Conservation (phyloP, 2,329 filamentous ascomycete species). For the Endocalyx cinctus region DNA sequence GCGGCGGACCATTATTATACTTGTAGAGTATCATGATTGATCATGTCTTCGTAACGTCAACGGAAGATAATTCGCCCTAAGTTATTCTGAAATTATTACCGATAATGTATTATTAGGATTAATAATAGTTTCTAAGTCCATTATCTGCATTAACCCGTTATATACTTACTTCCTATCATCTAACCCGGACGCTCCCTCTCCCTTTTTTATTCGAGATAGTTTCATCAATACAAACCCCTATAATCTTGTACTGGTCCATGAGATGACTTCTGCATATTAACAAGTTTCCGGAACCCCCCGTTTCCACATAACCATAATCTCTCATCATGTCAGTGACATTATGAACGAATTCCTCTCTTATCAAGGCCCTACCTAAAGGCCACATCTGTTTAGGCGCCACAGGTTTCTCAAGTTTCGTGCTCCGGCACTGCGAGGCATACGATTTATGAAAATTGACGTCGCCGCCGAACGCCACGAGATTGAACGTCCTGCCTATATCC, state of each 20-base stretch:
- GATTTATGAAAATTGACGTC: constrained; percentile 10
- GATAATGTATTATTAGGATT: too few relatives aligned
- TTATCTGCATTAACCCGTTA: too few relatives aligned
- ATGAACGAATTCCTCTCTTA: constrained; percentile 22
- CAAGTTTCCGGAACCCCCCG: constrained; percentile 8
- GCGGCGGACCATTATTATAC: too few relatives aligned
- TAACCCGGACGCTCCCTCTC: too few relatives aligned
- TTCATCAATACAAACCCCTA: constrained; percentile 10
- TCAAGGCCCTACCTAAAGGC: constrained; percentile 16
- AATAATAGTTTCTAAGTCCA: too few relatives aligned
- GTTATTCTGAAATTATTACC: too few relatives aligned
- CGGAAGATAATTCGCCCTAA: too few relatives aligned
- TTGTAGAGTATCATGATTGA: too few relatives aligned
- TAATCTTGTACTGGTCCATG: constrained; percentile 8
- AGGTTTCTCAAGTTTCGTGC: constrained; percentile 5
- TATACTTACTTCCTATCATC: too few relatives aligned
- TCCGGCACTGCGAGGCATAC: constrained; percentile 13
- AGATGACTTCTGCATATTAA: constrained; percentile 6
- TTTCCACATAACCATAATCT: constrained; percentile 10
- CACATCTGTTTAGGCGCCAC: constrained; percentile 1
- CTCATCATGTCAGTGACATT: constrained; percentile 5
- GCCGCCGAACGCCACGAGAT: constrained; percentile 19
- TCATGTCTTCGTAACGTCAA: too few relatives aligned
- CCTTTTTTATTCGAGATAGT: constrained; percentile 4
- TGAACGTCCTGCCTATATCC: constrained; percentile 18